phyloP scores from a whole-genome alignment of 805 yeast species.

The Tetrapisispora fleetii region DNA sequence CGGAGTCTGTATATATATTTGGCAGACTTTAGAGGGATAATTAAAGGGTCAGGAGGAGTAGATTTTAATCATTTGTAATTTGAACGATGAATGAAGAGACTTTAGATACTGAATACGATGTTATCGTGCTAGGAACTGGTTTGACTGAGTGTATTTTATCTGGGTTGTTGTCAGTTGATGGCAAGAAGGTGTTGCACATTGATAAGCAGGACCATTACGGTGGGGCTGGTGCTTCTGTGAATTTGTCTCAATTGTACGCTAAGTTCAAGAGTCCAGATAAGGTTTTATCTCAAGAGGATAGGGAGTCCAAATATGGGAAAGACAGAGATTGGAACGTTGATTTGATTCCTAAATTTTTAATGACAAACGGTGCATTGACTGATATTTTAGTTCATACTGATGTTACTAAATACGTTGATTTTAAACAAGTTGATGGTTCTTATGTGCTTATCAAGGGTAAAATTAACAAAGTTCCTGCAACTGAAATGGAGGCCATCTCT shows the following conservation, averaged over 20 bases:
- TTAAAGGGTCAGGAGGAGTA: too few relatives aligned
- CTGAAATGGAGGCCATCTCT: constrained; percentile 79
- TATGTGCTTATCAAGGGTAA: constrained; percentile 81
- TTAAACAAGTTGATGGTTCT: constrained; percentile 93
- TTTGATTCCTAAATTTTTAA: constrained; percentile 88
- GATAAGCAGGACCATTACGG: constrained; percentile 96
- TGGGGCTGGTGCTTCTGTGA: constrained; percentile 79
- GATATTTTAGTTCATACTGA: constrained; percentile 92
- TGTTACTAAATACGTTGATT: constrained; percentile 91
- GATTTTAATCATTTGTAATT: too few relatives aligned
- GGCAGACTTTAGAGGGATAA: too few relatives aligned
- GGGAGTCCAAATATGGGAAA: constrained; percentile 67
- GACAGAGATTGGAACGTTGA: constrained; percentile 98
- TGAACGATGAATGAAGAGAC: constrained; percentile 17
- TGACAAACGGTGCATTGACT: constrained; percentile 97
- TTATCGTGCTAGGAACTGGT: constrained; percentile 90
- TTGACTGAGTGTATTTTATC: constrained; percentile 92
- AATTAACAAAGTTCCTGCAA: constrained; percentile 91
- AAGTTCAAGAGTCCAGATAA: constrained; percentile 68
- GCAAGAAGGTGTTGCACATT: constrained; percentile 92
- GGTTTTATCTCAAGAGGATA: constrained; percentile 52
- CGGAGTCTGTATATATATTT: too few relatives aligned
- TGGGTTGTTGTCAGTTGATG: constrained; percentile 92
- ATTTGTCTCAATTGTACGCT: constrained; percentile 55
- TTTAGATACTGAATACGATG: constrained; percentile 97